Percentiles rank a stretch among this genome's conserved stretches.
Evolutionary conservation across 2,329 filamentous ascomycete genomes (phyloP).

Genomic region (Diaporthe citrichinensis): DNA sequence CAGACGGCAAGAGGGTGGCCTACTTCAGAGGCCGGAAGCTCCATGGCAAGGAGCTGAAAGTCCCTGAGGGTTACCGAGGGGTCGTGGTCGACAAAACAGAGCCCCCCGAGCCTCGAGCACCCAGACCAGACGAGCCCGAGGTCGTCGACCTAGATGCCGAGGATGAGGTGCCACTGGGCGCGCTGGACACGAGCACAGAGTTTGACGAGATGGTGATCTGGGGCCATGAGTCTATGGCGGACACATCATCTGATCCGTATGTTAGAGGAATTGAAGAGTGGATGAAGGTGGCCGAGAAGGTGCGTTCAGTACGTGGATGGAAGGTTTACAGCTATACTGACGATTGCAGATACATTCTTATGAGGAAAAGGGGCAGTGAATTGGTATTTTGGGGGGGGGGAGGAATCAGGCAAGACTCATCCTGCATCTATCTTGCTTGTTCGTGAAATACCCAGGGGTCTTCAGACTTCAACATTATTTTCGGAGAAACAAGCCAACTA

Average conservation of each 20-base stretch:
- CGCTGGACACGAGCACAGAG: constrained; percentile 72
- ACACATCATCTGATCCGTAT: constrained; percentile 76
- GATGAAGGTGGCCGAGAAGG: constrained; percentile 76
- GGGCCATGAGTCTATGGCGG: constrained; percentile 80
- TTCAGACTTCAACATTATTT: neutral
- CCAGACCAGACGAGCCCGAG: constrained; percentile 47
- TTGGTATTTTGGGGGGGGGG: neutral
- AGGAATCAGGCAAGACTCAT: neutral
- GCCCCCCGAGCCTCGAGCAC: constrained; percentile 48
- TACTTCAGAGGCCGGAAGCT: constrained; percentile 88
- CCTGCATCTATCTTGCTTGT: neutral
- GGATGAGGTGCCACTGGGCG: constrained; percentile 64
- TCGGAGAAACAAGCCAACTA: neutral
- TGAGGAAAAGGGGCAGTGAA: constrained; percentile 21
- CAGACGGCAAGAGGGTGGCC: constrained; percentile 68
- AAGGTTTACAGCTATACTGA: neutral
- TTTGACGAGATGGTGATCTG: constrained; percentile 88
- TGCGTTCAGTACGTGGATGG: neutral
- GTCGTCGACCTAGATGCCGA: constrained; percentile 55
- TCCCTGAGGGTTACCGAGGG: constrained; percentile 82
- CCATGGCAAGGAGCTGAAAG: constrained; percentile 72
- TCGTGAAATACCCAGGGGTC: neutral
- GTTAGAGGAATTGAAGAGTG: constrained; percentile 84
- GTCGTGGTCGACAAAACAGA: constrained; percentile 68
- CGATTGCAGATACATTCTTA: constrained; percentile 40